Percentiles rank a stretch among this genome's conserved stretches.
Conservation (phyloP, 345 rosid species). For the Bruguiera parviflora region DNA sequence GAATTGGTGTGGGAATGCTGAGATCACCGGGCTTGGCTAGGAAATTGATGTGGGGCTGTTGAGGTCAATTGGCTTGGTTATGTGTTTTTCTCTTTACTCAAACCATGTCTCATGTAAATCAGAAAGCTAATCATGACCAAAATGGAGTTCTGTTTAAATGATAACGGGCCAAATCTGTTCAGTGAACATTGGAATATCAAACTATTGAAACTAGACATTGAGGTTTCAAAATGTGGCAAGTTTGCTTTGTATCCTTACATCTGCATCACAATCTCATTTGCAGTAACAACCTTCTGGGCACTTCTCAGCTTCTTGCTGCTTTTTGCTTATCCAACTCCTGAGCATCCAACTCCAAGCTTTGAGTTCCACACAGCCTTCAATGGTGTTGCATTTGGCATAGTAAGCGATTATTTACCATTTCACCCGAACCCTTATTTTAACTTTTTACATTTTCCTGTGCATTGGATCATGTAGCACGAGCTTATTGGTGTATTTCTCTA, state of each 20-base stretch:
- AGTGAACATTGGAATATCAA: background rate
- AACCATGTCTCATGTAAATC: background rate
- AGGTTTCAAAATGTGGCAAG: conserved; percentile 1
- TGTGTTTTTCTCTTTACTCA: background rate
- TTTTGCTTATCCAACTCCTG: conserved; percentile 97
- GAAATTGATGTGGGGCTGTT: conserved; percentile 3
- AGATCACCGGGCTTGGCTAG: background rate
- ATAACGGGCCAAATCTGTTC: conserved; percentile 7
- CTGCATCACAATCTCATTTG: conserved; percentile 21
- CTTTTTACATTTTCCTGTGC: too few species aligned
- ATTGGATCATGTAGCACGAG: too few species aligned
- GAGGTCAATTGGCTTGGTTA: background rate
- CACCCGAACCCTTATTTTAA: background rate
- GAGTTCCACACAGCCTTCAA: conserved; percentile 88
- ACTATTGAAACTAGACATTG: background rate
- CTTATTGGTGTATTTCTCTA: too few species aligned
- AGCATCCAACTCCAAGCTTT: conserved; percentile 89
- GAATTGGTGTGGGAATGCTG: background rate
- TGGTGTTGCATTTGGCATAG: conserved; percentile 94
- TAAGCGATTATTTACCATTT: conserved; percentile 37
- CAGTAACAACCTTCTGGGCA: conserved; percentile 89
- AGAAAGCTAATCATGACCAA: background rate
- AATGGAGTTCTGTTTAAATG: background rate
- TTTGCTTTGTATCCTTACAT: conserved; percentile 10
- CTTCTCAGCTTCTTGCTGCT: conserved; percentile 79